phyloP scores from a whole-genome alignment of 192 early-diverging fungal genomes.

The Physocladia obscura region DNA sequence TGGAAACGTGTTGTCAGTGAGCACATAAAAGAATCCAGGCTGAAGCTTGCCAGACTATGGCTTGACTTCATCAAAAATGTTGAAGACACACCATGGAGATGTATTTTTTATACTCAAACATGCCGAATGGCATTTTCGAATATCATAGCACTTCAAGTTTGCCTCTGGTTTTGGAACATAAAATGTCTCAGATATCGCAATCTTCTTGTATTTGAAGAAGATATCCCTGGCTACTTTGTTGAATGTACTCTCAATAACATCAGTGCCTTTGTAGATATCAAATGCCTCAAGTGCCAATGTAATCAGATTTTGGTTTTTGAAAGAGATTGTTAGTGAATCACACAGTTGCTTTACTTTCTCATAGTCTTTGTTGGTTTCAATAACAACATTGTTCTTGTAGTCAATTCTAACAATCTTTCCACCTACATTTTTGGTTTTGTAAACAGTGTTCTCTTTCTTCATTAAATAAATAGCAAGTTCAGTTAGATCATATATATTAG shows the following conservation, averaged over 20 bases:
- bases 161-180: too few species aligned
- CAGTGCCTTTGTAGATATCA: neutral
- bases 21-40: too few species aligned
- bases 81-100: too few species aligned
- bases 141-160: too few species aligned
- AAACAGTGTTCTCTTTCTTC: neutral
- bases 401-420: conserved; percentile 11
- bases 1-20: too few species aligned
- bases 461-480: neutral
- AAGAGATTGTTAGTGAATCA: neutral
- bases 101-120: too few species aligned
- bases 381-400: conserved; percentile 6
- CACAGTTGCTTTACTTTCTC: conserved; percentile 8
- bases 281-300: conserved; percentile 11
- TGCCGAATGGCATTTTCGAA: too few species aligned
- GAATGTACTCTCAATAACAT: neutral
- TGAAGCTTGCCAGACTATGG: too few species aligned
- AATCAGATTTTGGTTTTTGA: conserved; percentile 12
- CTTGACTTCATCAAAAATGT: too few species aligned
- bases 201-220: neutral
- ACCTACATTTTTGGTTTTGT: neutral
- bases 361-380: conserved; percentile 14
- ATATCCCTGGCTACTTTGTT: neutral
- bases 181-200: too few species aligned
- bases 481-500: neutral